Evolutionary conservation across 2,329 filamentous ascomycete species (phyloP).

Genomic region (Mariannaea elegans): DNA sequence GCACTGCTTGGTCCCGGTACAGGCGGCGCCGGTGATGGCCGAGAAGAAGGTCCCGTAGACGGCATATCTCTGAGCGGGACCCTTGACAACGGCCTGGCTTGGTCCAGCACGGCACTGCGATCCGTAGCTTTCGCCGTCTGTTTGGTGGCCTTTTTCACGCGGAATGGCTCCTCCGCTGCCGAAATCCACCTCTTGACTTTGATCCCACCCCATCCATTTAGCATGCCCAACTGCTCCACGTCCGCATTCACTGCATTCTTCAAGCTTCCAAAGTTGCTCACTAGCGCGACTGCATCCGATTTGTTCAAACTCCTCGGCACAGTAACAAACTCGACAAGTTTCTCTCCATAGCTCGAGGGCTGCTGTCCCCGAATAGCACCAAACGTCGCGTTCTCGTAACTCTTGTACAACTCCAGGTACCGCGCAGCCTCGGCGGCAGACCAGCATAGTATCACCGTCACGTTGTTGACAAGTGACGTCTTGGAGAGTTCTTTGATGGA

Average conservation of each 20-base stretch:
- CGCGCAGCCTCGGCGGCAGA: slow-evolving; percentile 91
- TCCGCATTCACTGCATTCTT: slow-evolving; percentile 87
- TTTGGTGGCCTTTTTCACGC: slow-evolving; percentile 75
- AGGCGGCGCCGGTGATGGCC: slow-evolving; percentile 28
- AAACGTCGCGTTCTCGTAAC: slow-evolving; percentile 84
- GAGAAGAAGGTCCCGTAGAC: slow-evolving; percentile 28
- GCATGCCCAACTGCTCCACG: slow-evolving; percentile 82
- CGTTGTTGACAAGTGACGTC: slow-evolving; percentile 89
- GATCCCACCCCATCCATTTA: slow-evolving; percentile 95
- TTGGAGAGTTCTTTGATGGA: slow-evolving; percentile 89
- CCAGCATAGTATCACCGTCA: slow-evolving; percentile 94
- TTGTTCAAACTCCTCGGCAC: slow-evolving; percentile 92
- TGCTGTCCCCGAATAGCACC: slow-evolving; percentile 87
- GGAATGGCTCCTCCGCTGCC: slow-evolving; percentile 85
- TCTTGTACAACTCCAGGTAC: slow-evolving; percentile 95
- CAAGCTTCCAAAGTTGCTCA: slow-evolving; percentile 91
- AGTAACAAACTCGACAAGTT: slow-evolving; percentile 91
- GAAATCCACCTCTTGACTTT: slow-evolving; percentile 89
- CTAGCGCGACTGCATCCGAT: slow-evolving; percentile 88
- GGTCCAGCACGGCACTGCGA: slow-evolving; percentile 44
- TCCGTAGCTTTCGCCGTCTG: slow-evolving; percentile 40
- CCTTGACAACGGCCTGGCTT: slow-evolving; percentile 51
- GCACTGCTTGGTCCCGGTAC: slow-evolving; percentile 15
- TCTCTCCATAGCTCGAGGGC: slow-evolving; percentile 83
- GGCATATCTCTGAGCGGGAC: slow-evolving; percentile 54